Conservation (phyloP, 2,329 filamentous ascomycete species). For the Aspergillus tanneri region DNA sequence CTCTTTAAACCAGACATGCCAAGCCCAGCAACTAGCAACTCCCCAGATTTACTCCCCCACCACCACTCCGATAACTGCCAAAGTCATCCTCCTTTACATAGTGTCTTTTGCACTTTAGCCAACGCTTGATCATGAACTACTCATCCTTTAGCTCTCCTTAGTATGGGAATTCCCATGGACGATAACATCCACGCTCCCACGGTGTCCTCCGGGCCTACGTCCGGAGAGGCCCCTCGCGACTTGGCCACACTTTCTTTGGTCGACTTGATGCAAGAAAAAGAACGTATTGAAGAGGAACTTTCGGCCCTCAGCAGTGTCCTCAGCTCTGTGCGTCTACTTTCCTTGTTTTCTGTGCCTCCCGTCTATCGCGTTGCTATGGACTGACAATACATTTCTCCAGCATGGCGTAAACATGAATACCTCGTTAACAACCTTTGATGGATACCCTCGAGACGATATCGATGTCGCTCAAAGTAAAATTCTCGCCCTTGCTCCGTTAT, state of each 20-base stretch:
- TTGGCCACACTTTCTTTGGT: slow-evolving; percentile 66
- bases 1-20: background rate
- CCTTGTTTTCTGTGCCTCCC: background rate
- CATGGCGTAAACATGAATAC: slow-evolving; percentile 94
- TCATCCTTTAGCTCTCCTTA: slow-evolving; percentile 9
- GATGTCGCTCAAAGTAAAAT: slow-evolving; percentile 86
- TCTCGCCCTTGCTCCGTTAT: background rate
- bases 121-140: background rate
- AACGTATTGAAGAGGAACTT: slow-evolving; percentile 80
- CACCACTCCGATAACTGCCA: slow-evolving; percentile 9
- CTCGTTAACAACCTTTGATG: slow-evolving; percentile 79
- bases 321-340: slow-evolving; percentile 66
- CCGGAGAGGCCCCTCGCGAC: slow-evolving; percentile 58
- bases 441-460: slow-evolving; percentile 88
- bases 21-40: slow-evolving; percentile 2
- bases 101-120: slow-evolving; percentile 13
- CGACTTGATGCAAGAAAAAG: slow-evolving; percentile 81
- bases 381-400: slow-evolving; percentile 47
- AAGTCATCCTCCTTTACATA: slow-evolving; percentile 3
- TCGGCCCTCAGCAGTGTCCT: slow-evolving; percentile 80
- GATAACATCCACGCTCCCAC: slow-evolving; percentile 65
- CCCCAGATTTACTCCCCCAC: slow-evolving; percentile 6
- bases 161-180: slow-evolving; percentile 62
- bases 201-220: slow-evolving; percentile 74
- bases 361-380: background rate